A percentile compares a stretch with the other conserved stretches of the same genome.
phyloP scores from a whole-genome alignment of 495 filamentous ascomycete genomes.

The Glonium stellatum region DNA sequence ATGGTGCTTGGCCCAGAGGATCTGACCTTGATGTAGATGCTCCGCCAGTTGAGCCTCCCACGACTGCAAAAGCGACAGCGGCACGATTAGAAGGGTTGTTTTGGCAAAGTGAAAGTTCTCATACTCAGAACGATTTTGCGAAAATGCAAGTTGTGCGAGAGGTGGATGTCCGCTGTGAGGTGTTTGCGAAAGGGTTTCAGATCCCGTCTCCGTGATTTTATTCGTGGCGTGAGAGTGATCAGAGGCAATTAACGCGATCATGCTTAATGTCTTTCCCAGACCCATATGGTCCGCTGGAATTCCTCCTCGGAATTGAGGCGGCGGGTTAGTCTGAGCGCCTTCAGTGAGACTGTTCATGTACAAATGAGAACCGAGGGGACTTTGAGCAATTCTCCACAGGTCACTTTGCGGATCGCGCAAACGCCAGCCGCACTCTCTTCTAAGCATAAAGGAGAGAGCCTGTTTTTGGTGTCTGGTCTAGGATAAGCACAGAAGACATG shows the following conservation, averaged over 20 bases:
- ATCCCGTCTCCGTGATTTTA: no score
- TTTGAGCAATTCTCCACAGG: slow-evolving; percentile 1
- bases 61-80: no score
- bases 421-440: slow-evolving; percentile 8
- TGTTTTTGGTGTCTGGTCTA: slow-evolving; percentile 14
- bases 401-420: not conserved
- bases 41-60: no score
- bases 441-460: slow-evolving; percentile 16
- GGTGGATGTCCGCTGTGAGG: no score
- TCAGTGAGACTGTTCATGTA: slow-evolving; percentile 13
- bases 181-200: no score
- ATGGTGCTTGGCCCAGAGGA: slow-evolving; percentile 2
- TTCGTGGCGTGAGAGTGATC: not conserved
- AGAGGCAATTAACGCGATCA: slow-evolving; percentile 61
- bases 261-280: slow-evolving; percentile 81
- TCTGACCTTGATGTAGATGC: no score
- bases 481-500: no score
- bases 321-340: slow-evolving; percentile 2
- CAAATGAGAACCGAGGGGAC: not conserved
- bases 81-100: no score
- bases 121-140: no score
- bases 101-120: no score
- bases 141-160: no score
- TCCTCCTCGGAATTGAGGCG: slow-evolving; percentile 47
- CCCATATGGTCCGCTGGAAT: slow-evolving; percentile 93